These are phyloP conservation scores for Kockiozyma suomiensis DNA, from an alignment of 805 yeast species.

Conservation along the genomic window DNA sequence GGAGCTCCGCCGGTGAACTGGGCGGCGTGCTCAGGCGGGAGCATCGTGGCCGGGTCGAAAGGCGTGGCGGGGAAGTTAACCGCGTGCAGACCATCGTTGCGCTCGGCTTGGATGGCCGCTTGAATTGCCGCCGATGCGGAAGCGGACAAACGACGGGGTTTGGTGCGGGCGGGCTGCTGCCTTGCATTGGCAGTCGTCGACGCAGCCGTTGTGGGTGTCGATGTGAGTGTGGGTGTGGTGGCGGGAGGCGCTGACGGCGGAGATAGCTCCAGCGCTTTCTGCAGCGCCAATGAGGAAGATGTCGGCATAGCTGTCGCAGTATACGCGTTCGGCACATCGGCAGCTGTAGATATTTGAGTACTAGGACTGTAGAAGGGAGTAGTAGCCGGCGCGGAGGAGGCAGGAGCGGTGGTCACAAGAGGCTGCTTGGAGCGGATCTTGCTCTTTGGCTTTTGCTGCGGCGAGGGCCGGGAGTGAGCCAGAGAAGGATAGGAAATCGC, in stretches of 20 bases:
- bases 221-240: neutral
- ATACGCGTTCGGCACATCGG: too few species aligned
- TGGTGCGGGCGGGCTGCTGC: neutral
- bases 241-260: neutral
- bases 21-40: constrained; percentile 31
- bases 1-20: constrained; percentile 20
- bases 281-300: constrained; percentile 1
- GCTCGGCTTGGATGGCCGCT: constrained; percentile 7
- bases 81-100: constrained; percentile 17
- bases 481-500: neutral
- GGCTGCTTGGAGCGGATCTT: neutral
- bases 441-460: neutral
- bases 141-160: constrained; percentile 3
- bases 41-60: constrained; percentile 21
- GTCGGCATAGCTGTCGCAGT: neutral
- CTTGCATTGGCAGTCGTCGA: too few species aligned
- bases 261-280: neutral
- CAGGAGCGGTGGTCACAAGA: neutral
- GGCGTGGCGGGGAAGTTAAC: constrained; percentile 30
- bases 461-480: neutral
- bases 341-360: too few species aligned
- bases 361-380: neutral
- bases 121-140: neutral
- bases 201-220: neutral
- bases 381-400: neutral